Evolutionary conservation across 495 filamentous ascomycete genomes (phyloP), one percentile per base, ranked within the genome.

Genomic region (Neurospora terricola): DNA sequence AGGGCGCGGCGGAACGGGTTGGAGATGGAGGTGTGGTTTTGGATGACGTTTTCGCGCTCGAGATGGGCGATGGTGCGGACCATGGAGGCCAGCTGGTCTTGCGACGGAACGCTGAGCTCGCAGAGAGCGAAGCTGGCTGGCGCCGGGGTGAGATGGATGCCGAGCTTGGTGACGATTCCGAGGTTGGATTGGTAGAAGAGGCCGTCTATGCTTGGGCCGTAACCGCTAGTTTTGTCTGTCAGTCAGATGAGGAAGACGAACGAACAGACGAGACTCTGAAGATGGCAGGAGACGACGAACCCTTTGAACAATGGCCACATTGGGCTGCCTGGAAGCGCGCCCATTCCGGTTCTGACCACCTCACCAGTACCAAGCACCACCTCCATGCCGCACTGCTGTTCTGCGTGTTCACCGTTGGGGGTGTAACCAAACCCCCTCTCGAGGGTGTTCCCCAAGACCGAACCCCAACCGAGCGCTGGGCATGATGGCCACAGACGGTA

Each of bases 391-490:
- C 79, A 82, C 39, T 83, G 80, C 54, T 81, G 80, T 48, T 84
- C 84, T 70, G 82, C 81, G 59, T 87, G 85, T 38, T 85, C 83
- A 11, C 84, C 84, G 23, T 84, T 82, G 12, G 84, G 84, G 42
- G 84, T 83, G 73, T 83, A 84, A 18, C 82, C 82, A 73, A 79
- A 70, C 14, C 80, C 78, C 27, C 81, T 76, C n/a, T 84, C 81
- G 21, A 84, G 77, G 7, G 81, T 73, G 79, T 89, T 88, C 54
- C 87, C 87, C n/a, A 88, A 69, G 4, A 88, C 82, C 7, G 84
- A 86, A 8, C 87, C 87, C 76, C 87, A 85, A 68, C 86, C 87
- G 11, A 89, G 77, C 69, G 85, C 84, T 21, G 87, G 86, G 4
- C 78, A 80, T 72, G 84, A 84, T 3, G 81, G 80, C 86, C 85